Conservation (phyloP, 169 alveolate genomes). For the Sarcocystis neurona region DNA sequence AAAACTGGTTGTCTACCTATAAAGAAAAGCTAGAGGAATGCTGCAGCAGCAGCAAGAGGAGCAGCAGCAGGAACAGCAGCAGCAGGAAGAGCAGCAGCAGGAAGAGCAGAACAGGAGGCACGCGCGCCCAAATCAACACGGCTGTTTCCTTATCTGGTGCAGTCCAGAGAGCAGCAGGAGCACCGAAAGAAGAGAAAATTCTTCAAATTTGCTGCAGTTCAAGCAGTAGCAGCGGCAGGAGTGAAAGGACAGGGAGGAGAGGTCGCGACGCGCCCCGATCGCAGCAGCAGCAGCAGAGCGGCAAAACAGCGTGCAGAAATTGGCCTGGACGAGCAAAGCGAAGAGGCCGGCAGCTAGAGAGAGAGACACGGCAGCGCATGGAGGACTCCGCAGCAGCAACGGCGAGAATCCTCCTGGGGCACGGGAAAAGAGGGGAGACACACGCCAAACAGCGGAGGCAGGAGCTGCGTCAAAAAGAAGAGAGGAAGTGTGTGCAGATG, state of each 20-base stretch:
- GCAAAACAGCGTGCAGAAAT: not conserved
- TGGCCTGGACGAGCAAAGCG: not conserved
- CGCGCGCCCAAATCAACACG: not conserved
- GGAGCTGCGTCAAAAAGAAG: no score
- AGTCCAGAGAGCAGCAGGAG: no score
- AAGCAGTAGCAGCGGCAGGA: not conserved
- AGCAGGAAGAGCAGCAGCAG: not conserved
- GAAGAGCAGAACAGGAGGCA: not conserved
- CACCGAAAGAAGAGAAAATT: not conserved
- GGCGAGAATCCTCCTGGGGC: no score
- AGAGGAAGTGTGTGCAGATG: no score
- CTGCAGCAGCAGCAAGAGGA: not conserved
- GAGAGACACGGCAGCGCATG: not conserved
- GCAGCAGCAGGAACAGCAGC: not conserved
- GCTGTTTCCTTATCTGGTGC: not conserved
- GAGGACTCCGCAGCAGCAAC: no score
- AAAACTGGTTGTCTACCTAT: not conserved
- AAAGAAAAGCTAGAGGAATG: not conserved
- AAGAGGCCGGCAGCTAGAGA: not conserved
- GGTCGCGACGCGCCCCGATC: not conserved
- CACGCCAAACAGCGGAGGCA: no score
- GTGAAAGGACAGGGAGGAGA: not conserved
- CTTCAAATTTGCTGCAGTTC: not conserved
- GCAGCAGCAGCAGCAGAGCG: not conserved
- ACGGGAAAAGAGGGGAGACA: no score